Conservation (phyloP, 169 alveolate species). For the Pseudocohnilembus persalinus region DNA sequence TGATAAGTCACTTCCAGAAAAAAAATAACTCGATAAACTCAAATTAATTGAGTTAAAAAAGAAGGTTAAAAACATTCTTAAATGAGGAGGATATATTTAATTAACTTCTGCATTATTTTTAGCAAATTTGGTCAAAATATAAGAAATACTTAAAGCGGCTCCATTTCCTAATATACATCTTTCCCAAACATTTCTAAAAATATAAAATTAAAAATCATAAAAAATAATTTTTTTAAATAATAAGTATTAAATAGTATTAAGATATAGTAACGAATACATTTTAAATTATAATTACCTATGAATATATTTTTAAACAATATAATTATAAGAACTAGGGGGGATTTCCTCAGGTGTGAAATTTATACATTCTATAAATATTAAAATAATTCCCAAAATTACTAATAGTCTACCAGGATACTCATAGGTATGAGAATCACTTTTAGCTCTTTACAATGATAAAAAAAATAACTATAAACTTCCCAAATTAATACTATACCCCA, state of each 20-base stretch:
- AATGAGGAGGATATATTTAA: constrained; percentile 31
- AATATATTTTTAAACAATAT: not conserved
- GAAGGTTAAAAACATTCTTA: not conserved
- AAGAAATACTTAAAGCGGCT: constrained; percentile 13
- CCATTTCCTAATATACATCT: constrained; percentile 35
- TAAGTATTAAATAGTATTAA: too few relatives aligned
- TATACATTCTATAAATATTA: constrained; percentile 1
- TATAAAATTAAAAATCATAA: constrained; percentile 3
- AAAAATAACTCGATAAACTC: constrained; percentile 29
- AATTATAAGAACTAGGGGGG: not conserved
- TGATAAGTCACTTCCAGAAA: constrained; percentile 21
- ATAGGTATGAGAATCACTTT: constrained; percentile 5
- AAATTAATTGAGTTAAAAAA: constrained; percentile 26
- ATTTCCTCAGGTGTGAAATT: too few relatives aligned
- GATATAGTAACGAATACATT: too few relatives aligned
- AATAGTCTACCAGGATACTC: constrained; percentile 8
- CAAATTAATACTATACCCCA: not conserved
- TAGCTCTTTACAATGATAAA: constrained; percentile 11
- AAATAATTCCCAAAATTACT: constrained; percentile 15
- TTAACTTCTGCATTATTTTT: constrained; percentile 15
- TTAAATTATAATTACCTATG: constrained; percentile 1
- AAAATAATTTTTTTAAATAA: too few relatives aligned
- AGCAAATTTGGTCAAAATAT: constrained; percentile 15
- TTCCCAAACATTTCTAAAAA: constrained; percentile 24
- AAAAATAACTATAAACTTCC: not conserved